phyloP scores from a whole-genome alignment of 169 alveolate species.

The Cryptosporidium parvum region DNA sequence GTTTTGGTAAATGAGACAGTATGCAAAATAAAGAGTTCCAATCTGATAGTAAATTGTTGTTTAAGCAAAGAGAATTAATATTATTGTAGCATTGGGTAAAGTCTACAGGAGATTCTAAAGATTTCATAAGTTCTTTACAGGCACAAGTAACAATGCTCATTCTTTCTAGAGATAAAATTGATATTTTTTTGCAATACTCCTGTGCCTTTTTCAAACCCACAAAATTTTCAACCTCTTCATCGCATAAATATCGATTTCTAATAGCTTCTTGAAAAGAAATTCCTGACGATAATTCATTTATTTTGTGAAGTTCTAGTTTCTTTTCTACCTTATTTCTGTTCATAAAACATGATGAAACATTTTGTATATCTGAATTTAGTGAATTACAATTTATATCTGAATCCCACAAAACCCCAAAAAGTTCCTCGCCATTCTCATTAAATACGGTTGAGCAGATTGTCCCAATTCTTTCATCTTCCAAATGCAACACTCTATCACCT shows the following conservation, averaged over 20 bases:
- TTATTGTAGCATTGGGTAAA: background rate
- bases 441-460: background rate
- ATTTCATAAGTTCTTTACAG: background rate
- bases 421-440: background rate
- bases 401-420: constrained; percentile 30
- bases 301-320: background rate
- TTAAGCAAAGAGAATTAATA: constrained; percentile 5
- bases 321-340: background rate
- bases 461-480: constrained; percentile 16
- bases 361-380: background rate
- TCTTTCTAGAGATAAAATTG: constrained; percentile 35
- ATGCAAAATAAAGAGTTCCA: constrained; percentile 50
- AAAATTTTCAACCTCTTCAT: constrained; percentile 19
- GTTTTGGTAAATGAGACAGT: constrained; percentile 47
- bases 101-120: background rate
- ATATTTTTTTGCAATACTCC: constrained; percentile 50
- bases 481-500: constrained; percentile 14
- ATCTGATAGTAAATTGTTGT: constrained; percentile 23
- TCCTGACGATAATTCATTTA: constrained; percentile 20
- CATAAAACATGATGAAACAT: background rate
- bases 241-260: constrained; percentile 37
- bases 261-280: constrained; percentile 63
- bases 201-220: constrained; percentile 25
- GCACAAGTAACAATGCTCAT: constrained; percentile 33
- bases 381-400: background rate